Conservation (phyloP, 148 eudicot species). For the Fagopyrum tataricum region DNA sequence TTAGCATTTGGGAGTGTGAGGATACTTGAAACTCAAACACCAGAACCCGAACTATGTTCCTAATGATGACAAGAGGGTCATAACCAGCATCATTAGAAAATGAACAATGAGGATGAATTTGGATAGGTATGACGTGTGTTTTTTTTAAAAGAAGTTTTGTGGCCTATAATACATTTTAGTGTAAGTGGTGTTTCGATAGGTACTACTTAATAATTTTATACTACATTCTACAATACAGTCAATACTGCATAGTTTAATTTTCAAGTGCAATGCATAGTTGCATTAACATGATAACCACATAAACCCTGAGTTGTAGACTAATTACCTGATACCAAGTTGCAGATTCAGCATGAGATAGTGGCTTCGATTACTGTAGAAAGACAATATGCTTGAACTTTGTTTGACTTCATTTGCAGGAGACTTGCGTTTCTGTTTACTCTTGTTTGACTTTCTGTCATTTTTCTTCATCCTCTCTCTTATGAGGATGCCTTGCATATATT, state of each 20-base stretch:
- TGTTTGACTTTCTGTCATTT: slow-evolving; percentile 29
- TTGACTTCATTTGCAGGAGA: slow-evolving; percentile 35
- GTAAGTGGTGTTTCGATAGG: too few species aligned
- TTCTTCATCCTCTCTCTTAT: slow-evolving; percentile 49
- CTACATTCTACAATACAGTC: too few species aligned
- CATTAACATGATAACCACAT: too few species aligned
- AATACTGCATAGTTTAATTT: too few species aligned
- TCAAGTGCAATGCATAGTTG: too few species aligned
- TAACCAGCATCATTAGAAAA: neutral
- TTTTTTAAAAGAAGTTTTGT: too few species aligned
- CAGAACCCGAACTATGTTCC: neutral
- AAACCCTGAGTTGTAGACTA: slow-evolving; percentile 23
- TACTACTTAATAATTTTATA: too few species aligned
- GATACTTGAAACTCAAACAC: neutral
- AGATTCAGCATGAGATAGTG: slow-evolving; percentile 80
- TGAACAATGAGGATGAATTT: neutral
- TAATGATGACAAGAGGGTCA: neutral
- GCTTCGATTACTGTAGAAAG: slow-evolving; percentile 51
- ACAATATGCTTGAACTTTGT: slow-evolving; percentile 37
- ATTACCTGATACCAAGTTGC: slow-evolving; percentile 87
- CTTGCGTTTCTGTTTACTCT: slow-evolving; percentile 37
- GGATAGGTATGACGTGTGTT: neutral
- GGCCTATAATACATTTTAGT: too few species aligned
- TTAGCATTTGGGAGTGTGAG: neutral
- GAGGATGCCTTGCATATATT: slow-evolving; percentile 90